phyloP scores from a whole-genome alignment of 169 alveolate genomes.

The Cryptosporidium viatorum region DNA sequence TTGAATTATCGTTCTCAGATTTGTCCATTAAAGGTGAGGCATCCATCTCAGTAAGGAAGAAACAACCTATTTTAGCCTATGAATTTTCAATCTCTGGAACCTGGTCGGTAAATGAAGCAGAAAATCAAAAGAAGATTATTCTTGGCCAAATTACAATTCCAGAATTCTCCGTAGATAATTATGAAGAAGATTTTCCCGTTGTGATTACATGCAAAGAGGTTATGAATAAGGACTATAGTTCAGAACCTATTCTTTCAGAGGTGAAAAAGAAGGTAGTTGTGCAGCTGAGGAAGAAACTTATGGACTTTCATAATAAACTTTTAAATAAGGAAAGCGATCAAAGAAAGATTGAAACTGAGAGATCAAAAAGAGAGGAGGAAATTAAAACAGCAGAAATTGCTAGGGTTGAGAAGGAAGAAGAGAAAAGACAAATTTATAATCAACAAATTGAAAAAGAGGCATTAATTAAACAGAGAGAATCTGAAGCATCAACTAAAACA shows the following conservation, averaged over 20 bases:
- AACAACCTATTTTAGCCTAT: constrained; percentile 69
- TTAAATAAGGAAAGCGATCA: constrained; percentile 36
- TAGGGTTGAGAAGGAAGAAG: constrained; percentile 31
- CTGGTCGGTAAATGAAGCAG: constrained; percentile 25
- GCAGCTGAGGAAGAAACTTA: constrained; percentile 44
- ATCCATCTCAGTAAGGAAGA: constrained; percentile 63
- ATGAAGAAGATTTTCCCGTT: constrained; percentile 41
- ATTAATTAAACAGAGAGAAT: constrained; percentile 19
- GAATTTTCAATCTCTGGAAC: constrained; percentile 52
- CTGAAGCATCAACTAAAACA: neutral
- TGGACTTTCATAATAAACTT: constrained; percentile 50
- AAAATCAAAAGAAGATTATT: constrained; percentile 2
- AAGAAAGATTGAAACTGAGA: constrained; percentile 19
- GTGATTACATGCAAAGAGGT: neutral
- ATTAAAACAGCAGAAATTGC: constrained; percentile 54
- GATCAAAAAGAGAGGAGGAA: constrained; percentile 45
- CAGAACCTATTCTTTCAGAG: neutral
- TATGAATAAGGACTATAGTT: neutral
- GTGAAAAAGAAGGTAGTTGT: constrained; percentile 14
- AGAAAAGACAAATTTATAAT: constrained; percentile 36
- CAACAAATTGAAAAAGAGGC: constrained; percentile 47
- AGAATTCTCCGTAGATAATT: constrained; percentile 63
- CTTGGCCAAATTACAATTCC: constrained; percentile 49
- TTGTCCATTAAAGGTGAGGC: constrained; percentile 32
- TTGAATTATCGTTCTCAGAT: neutral